Conservation (phyloP, 148 eudicot species). For the Vaccinium vitisidaea region DNA sequence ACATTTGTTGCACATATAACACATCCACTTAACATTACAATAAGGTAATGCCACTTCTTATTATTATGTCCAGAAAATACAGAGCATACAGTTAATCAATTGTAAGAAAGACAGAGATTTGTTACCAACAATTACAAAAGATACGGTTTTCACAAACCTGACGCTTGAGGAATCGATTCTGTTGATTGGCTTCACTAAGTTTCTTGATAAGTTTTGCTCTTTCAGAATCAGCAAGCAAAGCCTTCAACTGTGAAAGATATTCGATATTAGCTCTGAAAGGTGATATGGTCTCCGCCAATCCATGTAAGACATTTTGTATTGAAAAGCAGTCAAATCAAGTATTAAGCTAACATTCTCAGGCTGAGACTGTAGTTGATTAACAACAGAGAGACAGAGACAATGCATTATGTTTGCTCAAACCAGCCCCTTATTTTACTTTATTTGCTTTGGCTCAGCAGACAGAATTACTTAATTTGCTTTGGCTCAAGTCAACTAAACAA, state of each 20-base stretch:
- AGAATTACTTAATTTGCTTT: background rate
- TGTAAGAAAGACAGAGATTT: background rate
- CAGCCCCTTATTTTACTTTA: background rate
- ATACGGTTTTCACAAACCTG: conserved; percentile 50
- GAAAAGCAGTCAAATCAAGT: background rate
- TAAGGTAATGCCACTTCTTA: background rate
- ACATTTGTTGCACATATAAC: background rate
- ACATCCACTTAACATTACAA: background rate
- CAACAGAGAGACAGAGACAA: background rate
- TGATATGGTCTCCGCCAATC: background rate
- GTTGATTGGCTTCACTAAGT: conserved; percentile 97
- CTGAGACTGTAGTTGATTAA: background rate
- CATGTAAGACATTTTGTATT: background rate
- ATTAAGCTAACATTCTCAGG: too few relatives aligned
- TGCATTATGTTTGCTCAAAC: background rate
- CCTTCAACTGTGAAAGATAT: conserved; percentile 54
- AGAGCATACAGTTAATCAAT: background rate
- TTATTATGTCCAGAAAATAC: background rate
- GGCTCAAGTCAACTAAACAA: background rate
- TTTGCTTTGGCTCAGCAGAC: background rate
- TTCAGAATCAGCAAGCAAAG: conserved; percentile 69
- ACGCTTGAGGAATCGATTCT: conserved; percentile 83
- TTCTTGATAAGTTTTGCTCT: conserved; percentile 78
- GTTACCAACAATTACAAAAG: background rate
- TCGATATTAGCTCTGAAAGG: background rate